Evolutionary conservation across 805 yeast species (phyloP).

Genomic region (Nakazawaea anatomiae): DNA sequence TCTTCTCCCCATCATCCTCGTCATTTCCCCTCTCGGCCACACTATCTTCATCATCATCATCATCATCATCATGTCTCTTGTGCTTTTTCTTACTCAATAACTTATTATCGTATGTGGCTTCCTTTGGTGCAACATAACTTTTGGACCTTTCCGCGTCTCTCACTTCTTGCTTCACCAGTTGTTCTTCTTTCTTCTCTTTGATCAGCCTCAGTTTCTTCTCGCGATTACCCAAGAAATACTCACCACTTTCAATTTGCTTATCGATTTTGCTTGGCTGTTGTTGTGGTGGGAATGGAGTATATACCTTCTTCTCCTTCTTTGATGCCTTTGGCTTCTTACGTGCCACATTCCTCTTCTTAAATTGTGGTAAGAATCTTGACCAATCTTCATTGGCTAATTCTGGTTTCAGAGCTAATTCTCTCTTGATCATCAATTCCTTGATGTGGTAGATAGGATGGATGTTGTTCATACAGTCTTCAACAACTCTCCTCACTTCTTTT

Average conservation of each 20-base stretch:
- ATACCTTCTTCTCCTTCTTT: conserved; percentile 53
- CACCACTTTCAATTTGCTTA: conserved; percentile 96
- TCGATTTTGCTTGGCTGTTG: conserved; percentile 96
- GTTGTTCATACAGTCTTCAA: conserved; percentile 96
- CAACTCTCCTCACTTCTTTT: conserved; percentile 87
- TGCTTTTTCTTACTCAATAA: conserved; percentile 23
- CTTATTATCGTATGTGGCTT: conserved; percentile 35
- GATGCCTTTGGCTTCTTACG: conserved; percentile 76
- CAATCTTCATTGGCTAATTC: conserved; percentile 95
- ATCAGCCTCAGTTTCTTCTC: conserved; percentile 70
- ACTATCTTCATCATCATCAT: conserved; percentile 22
- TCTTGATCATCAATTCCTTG: conserved; percentile 95
- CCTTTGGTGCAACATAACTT: conserved; percentile 85
- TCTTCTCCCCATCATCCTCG: conserved; percentile 17
- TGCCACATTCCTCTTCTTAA: conserved; percentile 93
- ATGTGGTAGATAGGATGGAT: conserved; percentile 97
- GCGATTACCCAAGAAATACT: conserved; percentile 84
- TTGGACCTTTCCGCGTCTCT: conserved; percentile 67
- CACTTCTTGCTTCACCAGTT: conserved; percentile 59
- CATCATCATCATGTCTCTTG: conserved; percentile 21
- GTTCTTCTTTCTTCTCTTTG: conserved; percentile 74
- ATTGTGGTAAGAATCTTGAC: conserved; percentile 93
- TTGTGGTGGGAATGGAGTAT: conserved; percentile 99
- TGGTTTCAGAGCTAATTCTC: conserved; percentile 91
- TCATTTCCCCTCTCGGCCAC: conserved; percentile 18